Base-by-base conservation (phyloP, 306 rosid species). In the Corylus americana region DNA sequence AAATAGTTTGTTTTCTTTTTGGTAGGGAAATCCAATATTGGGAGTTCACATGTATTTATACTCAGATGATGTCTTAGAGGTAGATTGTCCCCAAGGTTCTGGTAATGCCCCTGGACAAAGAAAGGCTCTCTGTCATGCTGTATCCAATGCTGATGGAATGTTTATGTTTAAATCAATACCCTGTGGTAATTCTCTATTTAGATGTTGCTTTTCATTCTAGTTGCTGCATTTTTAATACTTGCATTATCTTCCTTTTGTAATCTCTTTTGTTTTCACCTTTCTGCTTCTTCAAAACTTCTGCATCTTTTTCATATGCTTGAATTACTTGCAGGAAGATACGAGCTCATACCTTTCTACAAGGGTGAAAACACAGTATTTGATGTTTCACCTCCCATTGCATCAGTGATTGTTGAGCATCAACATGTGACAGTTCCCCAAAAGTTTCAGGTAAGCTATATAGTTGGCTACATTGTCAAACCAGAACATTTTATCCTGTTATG, bases 281-380 rank as follows among this genome's bases (percentile, higher is more conserved):
- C 37, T 55, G 71, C 44, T 49, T 27, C 59, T 25, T 22, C 22
- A 22, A 22, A 22, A 22, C 22, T 22, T 22, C 22, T 22, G 11
- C 4, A 42, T 67, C 6, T 49, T 22, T 67, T 20, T 67, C 14
- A 39, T 39, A 67, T 80, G 72, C 58, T 81, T 75, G 42, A 55
- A 88, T 77, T 67, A 47, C 69, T 79, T 20, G 45, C 96, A 95
- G 99, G 99, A 85, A 85, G 78, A 55, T 95, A 88, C 76, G 90
- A 88, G 84, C 91, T 95, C 74, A 88, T 95, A 76, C 99, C 99
- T 75, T 95, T 86, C 88, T 95, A 95, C 89, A 93, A 90, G 91
- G 99, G 99, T 74, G 99, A 95, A 81, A 93, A 95, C 87, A 91
- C 97, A 20, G 89, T 91, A 54, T 95, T 95, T 91, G 99, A 91